Evolutionary conservation across 164 flowering plant species (phyloP).

Genomic region (Tinospora cordifolia): DNA sequence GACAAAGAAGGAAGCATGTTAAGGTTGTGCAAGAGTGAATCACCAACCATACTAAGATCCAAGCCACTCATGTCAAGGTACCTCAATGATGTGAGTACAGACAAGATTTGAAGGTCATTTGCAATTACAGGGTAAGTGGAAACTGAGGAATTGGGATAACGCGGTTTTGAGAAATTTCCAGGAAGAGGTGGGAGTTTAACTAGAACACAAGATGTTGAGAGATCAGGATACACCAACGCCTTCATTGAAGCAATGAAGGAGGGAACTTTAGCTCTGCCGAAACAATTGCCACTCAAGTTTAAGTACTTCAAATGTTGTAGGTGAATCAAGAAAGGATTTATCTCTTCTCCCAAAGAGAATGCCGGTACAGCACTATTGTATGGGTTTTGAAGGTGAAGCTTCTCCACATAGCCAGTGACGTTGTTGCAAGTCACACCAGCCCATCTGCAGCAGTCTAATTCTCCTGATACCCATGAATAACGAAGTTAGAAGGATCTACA

Average conservation of each 20-base stretch:
- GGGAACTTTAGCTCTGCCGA: neutral
- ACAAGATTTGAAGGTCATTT: constrained; percentile 3
- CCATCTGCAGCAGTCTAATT: constrained; percentile 11
- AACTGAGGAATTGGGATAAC: neutral
- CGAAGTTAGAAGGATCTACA: constrained; percentile 4
- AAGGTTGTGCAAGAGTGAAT: neutral
- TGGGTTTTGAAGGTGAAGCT: constrained; percentile 4
- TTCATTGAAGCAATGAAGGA: constrained; percentile 7
- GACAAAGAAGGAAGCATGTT: constrained; percentile 12
- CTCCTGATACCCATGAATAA: constrained; percentile 1
- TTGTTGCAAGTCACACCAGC: constrained; percentile 6
- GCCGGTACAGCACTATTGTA: neutral
- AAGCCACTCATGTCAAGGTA: constrained; percentile 9
- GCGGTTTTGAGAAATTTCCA: constrained; percentile 14
- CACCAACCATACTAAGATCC: neutral
- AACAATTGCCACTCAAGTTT: constrained; percentile 14
- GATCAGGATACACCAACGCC: constrained; percentile 11
- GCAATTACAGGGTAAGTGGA: neutral
- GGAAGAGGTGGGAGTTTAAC: constrained; percentile 10
- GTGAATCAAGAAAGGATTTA: neutral
- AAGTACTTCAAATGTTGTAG: constrained; percentile 12
- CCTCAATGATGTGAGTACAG: constrained; percentile 3
- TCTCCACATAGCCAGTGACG: neutral
- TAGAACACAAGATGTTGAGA: constrained; percentile 3
- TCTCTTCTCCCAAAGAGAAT: neutral